Evolutionary conservation across 2,329 filamentous ascomycete genomes (phyloP).

Genomic region (Penicillium sclerotiorum): DNA sequence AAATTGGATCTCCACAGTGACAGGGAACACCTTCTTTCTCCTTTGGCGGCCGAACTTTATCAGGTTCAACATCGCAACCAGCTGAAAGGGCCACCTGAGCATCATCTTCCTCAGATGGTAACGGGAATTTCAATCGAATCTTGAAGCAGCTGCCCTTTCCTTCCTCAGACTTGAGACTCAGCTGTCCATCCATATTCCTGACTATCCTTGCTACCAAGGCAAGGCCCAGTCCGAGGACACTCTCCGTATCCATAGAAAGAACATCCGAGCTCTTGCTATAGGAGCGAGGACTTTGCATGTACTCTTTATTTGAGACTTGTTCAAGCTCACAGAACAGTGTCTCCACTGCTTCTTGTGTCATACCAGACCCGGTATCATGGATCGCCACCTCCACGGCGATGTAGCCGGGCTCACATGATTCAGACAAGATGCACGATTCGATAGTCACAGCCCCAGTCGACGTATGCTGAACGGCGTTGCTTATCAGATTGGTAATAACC

Average conservation of each 20-base stretch:
- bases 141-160: constrained; percentile 80
- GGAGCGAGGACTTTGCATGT: constrained; percentile 30
- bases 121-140: constrained; percentile 73
- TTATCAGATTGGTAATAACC: constrained; percentile 76
- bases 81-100: too few species aligned
- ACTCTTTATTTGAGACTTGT: constrained; percentile 66
- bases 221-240: constrained; percentile 73
- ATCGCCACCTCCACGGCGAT: constrained; percentile 73
- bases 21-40: constrained; percentile 6
- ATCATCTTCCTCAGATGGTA: constrained; percentile 53
- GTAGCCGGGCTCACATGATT: constrained; percentile 52
- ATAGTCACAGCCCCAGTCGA: constrained; percentile 67
- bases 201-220: constrained; percentile 81
- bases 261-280: constrained; percentile 31
- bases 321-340: constrained; percentile 62
- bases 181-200: constrained; percentile 83
- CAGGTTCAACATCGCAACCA: too few species aligned
- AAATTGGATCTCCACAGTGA: constrained; percentile 15
- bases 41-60: neutral
- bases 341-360: constrained; percentile 60
- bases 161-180: constrained; percentile 79
- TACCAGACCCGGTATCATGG: constrained; percentile 72
- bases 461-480: constrained; percentile 87
- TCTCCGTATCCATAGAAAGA: constrained; percentile 36
- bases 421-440: constrained; percentile 61